Evolutionary conservation across 768 basidiomycete species (phyloP), one percentile per base, ranked within the genome.

Genomic region (Phylloporus sp.): DNA sequence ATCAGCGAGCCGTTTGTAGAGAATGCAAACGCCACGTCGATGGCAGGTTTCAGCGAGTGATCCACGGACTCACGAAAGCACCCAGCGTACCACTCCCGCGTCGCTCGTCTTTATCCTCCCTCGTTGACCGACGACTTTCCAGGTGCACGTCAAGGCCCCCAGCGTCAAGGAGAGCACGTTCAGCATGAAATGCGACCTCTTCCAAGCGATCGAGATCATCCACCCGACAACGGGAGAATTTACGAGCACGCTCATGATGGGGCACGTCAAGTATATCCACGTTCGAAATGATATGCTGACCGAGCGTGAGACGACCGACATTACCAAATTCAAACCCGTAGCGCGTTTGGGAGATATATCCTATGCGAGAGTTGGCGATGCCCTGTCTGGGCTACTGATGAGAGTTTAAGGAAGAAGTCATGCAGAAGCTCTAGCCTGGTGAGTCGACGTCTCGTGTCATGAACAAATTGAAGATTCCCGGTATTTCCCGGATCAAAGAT

Each of bases 151-250:
- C 20, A 69, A 70, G 56, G 63, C 73, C 1, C 48, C 73, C 5
- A 60, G 73, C 8, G 73, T 74, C 38, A 65, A 65, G 46, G 73
- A 74, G 36, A 74, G 74, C 51, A 74, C 73, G 4, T 73, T 75
- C 57, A 71, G 69, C 53, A 70, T 74, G 71, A 74, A 74, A 52
- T 74, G 73, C 54, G 71, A 72, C 44, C 42, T 46, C 27, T 50
- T 15, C 38, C 47, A 74, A 42, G 51, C 60, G 4, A 55, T 68
- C 46, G 69, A 71, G 31, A 65, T 74, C 54, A 46, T 54, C 9
- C 56, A 71, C 35, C 70, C 72, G 13, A 51, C 46, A 6, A 63
- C 61, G 2, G 58, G 60, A 4, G 46, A 44, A 23, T 44, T 42
- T 9, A 65, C 60, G 42, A 61, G 49, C 27, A 70, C 66, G 2